Evolutionary conservation across 805 yeast genomes (phyloP).

Genomic region (Pichia thaimueangensis): DNA sequence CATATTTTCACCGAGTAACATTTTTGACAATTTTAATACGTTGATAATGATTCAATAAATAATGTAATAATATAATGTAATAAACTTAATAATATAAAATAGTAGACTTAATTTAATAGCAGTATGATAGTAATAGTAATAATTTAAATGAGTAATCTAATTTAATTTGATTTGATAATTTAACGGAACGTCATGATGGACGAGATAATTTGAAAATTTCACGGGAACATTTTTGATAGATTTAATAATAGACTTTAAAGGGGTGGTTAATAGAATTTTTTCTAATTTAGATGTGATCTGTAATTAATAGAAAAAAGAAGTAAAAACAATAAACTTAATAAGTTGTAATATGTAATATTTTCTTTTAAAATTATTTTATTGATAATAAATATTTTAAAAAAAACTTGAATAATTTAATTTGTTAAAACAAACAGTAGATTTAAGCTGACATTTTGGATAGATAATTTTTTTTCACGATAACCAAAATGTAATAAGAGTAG

Average conservation of each 20-base stretch:
- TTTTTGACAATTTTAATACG: slow-evolving; percentile 12
- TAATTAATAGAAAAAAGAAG: slow-evolving; percentile 1
- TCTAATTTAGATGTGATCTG: background rate
- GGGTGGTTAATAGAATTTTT: background rate
- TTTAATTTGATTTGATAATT: slow-evolving; percentile 3
- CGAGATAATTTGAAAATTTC: slow-evolving; percentile 11
- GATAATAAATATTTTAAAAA: slow-evolving; percentile 5
- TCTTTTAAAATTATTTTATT: slow-evolving; percentile 12
- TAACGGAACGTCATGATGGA: slow-evolving; percentile 23
- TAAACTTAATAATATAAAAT: no score
- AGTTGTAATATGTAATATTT: slow-evolving; percentile 11
- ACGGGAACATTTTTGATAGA: slow-evolving; percentile 8
- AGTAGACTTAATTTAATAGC: background rate
- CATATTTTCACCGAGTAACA: slow-evolving; percentile 31
- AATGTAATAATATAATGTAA: no score
- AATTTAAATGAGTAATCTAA: background rate
- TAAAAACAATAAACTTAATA: background rate
- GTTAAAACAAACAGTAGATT: slow-evolving; percentile 11
- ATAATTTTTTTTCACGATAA: background rate
- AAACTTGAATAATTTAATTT: background rate
- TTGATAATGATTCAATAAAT: slow-evolving; percentile 1
- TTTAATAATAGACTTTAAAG: background rate
- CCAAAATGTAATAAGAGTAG: slow-evolving; percentile 2
- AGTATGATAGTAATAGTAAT: slow-evolving; percentile 6
- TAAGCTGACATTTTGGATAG: slow-evolving; percentile 21